These are phyloP conservation scores for Ocimum tenuiflorum DNA, from an alignment of 257 asterid genomes.

Conservation along the genomic window DNA sequence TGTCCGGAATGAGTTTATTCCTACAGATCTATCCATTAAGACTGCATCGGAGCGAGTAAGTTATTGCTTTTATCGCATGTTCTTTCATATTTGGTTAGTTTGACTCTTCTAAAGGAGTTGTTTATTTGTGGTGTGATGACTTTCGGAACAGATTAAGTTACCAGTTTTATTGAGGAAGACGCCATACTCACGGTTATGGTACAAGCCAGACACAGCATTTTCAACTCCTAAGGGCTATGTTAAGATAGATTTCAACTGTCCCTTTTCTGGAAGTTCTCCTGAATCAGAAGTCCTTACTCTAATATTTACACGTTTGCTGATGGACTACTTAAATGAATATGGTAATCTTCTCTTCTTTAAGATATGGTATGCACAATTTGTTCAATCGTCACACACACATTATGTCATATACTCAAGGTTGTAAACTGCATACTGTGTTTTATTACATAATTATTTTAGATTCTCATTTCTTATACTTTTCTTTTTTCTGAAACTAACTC, in stretches of 20 bases:
- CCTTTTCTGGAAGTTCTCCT: slow-evolving; percentile 73
- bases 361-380: neutral
- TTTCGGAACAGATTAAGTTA: slow-evolving; percentile 48
- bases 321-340: slow-evolving; percentile 92
- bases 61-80: slow-evolving; percentile 7
- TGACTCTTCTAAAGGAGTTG: slow-evolving; percentile 2
- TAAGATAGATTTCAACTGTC: slow-evolving; percentile 83
- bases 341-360: slow-evolving; percentile 42
- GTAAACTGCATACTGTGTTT: neutral
- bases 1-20: slow-evolving; percentile 70
- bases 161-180: slow-evolving; percentile 75
- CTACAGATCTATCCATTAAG: slow-evolving; percentile 83
- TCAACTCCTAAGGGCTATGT: slow-evolving; percentile 84
- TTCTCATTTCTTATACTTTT: slow-evolving; percentile 13
- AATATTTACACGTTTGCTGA: slow-evolving; percentile 76
- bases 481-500: neutral
- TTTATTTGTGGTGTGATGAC: slow-evolving; percentile 24
- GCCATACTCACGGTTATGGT: slow-evolving; percentile 84
- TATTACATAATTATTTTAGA: neutral
- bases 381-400: neutral
- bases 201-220: slow-evolving; percentile 80
- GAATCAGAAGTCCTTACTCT: slow-evolving; percentile 79
- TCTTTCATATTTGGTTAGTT: slow-evolving; percentile 15
- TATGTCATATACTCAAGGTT: neutral
- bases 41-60: slow-evolving; percentile 51